phyloP scores from a whole-genome alignment of 331 rosid genomes.

The Arachis monticola region DNA sequence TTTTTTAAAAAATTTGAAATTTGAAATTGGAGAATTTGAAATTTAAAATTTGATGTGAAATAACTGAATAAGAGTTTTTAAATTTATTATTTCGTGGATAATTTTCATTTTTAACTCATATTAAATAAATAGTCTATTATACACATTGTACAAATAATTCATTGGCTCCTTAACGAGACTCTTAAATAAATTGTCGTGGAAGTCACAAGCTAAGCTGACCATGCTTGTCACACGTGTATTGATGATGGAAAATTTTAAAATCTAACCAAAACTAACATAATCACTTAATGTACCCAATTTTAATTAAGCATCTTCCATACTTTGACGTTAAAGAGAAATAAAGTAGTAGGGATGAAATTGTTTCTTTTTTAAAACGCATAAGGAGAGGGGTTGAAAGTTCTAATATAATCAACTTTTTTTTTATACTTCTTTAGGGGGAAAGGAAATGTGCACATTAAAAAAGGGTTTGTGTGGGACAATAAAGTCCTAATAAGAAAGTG shows the following conservation, averaged over 20 bases:
- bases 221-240: constrained; percentile 53
- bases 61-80: too few relatives aligned
- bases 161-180: too few relatives aligned
- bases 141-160: too few relatives aligned
- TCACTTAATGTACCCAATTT: constrained; percentile 49
- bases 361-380: background rate
- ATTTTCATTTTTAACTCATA: too few relatives aligned
- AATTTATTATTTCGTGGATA: too few relatives aligned
- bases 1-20: too few relatives aligned
- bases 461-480: constrained; percentile 41
- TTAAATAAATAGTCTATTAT: too few relatives aligned
- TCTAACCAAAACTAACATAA: constrained; percentile 27
- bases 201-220: constrained; percentile 29
- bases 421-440: constrained; percentile 26
- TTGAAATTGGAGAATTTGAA: too few relatives aligned
- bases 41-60: too few relatives aligned
- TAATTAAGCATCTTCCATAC: constrained; percentile 14
- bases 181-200: constrained; percentile 9
- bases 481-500: constrained; percentile 65
- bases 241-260: constrained; percentile 47
- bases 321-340: constrained; percentile 27
- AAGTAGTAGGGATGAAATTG: background rate
- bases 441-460: constrained; percentile 34
- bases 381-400: constrained; percentile 43
- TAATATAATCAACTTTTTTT: constrained; percentile 43